These are phyloP conservation scores for Umbelopsis ramanniana DNA, from an alignment of 192 early-diverging fungal genomes.

Conservation along the genomic window DNA sequence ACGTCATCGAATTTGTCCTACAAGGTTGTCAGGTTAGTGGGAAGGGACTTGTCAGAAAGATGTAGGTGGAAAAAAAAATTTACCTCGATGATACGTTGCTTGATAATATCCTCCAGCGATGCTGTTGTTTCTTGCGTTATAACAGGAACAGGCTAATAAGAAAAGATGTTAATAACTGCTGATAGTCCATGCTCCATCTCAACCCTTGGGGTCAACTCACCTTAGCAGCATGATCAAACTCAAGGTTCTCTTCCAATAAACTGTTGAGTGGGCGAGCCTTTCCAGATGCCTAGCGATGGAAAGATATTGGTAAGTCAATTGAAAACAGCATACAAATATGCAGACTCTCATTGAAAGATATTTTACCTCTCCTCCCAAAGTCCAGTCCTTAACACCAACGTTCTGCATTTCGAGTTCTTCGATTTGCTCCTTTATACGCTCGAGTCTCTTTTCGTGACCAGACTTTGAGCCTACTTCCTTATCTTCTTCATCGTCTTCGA, in stretches of 20 bases:
- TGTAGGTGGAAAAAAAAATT: neutral
- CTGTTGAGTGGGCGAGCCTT: conserved; percentile 90
- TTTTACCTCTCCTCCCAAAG: conserved; percentile 78
- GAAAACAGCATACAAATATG: too few species aligned
- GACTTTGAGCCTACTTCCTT: conserved; percentile 61
- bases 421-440: conserved; percentile 72
- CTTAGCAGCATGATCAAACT: conserved; percentile 88
- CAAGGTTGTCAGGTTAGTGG: neutral
- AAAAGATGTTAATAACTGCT: neutral
- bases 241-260: conserved; percentile 91
- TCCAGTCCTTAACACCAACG: conserved; percentile 86
- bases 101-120: conserved; percentile 93
- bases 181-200: too few species aligned
- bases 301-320: neutral
- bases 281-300: conserved; percentile 50
- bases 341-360: neutral
- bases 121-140: conserved; percentile 90
- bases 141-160: conserved; percentile 78
- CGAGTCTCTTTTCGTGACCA: conserved; percentile 81
- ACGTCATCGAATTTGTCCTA: conserved; percentile 90
- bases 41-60: neutral
- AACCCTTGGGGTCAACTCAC: neutral
- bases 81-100: conserved; percentile 84
- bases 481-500: conserved; percentile 61
- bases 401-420: conserved; percentile 86